These are phyloP conservation scores for Leccinum huronense DNA, from an alignment of 1,284 basidiomycete genomes.

Conservation along the genomic window DNA sequence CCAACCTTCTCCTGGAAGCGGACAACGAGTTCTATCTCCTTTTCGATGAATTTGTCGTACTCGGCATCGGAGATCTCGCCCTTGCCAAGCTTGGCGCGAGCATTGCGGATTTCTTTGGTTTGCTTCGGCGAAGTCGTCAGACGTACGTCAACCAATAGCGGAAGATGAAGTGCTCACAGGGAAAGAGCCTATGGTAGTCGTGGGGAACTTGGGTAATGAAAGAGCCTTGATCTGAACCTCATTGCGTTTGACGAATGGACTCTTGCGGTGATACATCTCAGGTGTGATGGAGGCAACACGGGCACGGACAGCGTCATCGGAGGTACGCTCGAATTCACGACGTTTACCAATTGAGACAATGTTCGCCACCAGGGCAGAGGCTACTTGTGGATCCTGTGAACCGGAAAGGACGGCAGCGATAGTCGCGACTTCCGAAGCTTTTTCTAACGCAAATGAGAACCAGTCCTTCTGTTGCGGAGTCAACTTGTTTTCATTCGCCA, in stretches of 20 bases:
- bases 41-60: slow-evolving; percentile 99
- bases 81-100: slow-evolving; percentile 94
- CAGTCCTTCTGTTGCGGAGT: slow-evolving; percentile 91
- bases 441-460: slow-evolving; percentile 99
- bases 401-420: slow-evolving; percentile 83
- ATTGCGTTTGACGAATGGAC: slow-evolving; percentile 84
- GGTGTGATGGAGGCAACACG: slow-evolving; percentile 91
- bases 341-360: slow-evolving; percentile 91
- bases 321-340: slow-evolving; percentile 93
- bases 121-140: slow-evolving; percentile 51
- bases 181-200: slow-evolving; percentile 99
- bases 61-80: slow-evolving; percentile 83
- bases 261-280: slow-evolving; percentile 89
- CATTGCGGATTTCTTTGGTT: slow-evolving; percentile 98
- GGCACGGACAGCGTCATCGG: slow-evolving; percentile 94
- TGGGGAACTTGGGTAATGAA: slow-evolving; percentile 95
- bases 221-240: slow-evolving; percentile 89
- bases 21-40: slow-evolving; percentile 94
- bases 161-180: slow-evolving; percentile 51
- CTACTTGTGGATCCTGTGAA: slow-evolving; percentile 72
- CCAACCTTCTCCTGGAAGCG: slow-evolving; percentile 96
- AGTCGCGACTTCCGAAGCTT: slow-evolving; percentile 87
- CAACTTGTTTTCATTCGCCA: slow-evolving; percentile 92
- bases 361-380: slow-evolving; percentile 83
- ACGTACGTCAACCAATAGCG: not conserved